phyloP scores from a whole-genome alignment of 225 moss, liverwort and hornwort genomes.

The Bryoerythrophyllum caledonicum region DNA sequence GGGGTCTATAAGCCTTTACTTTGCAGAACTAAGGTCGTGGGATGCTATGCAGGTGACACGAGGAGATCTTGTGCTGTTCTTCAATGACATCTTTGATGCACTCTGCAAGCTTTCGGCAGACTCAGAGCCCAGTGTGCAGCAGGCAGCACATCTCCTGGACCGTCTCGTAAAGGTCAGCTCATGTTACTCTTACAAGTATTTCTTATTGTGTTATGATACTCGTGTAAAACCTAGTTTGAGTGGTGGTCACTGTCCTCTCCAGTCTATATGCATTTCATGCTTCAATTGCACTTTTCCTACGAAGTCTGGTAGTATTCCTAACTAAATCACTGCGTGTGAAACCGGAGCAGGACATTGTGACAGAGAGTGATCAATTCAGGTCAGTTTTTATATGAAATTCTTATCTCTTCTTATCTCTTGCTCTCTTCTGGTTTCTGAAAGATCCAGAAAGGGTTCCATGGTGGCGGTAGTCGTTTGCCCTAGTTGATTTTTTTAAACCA shows the following conservation, averaged over 20 bases:
- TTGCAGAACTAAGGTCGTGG: conserved; percentile 23
- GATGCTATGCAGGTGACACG: conserved; percentile 71
- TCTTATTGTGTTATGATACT: background rate
- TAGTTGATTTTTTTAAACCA: background rate
- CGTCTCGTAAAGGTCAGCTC: conserved; percentile 80
- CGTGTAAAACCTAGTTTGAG: conserved; percentile 16
- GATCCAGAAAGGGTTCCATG: conserved; percentile 16
- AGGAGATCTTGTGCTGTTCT: conserved; percentile 87
- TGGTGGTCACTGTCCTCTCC: conserved; percentile 3
- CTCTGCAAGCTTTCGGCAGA: conserved; percentile 95
- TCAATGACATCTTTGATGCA: conserved; percentile 96
- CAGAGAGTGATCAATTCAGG: conserved; percentile 99
- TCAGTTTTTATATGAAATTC: conserved; percentile 32
- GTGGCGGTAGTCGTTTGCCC: background rate
- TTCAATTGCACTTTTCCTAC: conserved; percentile 8
- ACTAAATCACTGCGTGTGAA: conserved; percentile 24
- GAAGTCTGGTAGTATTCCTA: background rate
- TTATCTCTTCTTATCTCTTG: background rate
- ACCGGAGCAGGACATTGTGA: conserved; percentile 91
- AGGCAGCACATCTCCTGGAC: conserved; percentile 89
- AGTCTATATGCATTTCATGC: background rate
- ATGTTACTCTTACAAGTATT: conserved; percentile 5
- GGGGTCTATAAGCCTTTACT: background rate
- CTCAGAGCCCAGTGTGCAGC: conserved; percentile 91
- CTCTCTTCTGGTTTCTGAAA: conserved; percentile 19